A percentile compares a stretch with the other conserved stretches of the same genome.
Evolutionary conservation across 1,284 basidiomycete genomes (phyloP).

Genomic region (Apiotrichum gamsii): DNA sequence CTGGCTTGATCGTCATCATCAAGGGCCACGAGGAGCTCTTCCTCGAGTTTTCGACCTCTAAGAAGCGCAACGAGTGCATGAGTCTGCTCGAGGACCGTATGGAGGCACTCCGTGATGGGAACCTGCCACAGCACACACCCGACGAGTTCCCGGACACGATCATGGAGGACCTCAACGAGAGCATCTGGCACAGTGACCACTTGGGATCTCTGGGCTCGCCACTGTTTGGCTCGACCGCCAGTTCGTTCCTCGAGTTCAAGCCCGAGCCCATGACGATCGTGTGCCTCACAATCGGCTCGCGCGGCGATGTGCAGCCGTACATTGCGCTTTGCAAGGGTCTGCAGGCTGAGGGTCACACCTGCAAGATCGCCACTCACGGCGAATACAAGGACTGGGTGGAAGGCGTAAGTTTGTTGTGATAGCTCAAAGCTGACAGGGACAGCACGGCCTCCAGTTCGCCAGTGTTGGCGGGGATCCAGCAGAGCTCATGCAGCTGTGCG

Average conservation of each 20-base stretch:
- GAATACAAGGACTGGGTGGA: conserved; percentile 96
- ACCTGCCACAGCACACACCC: conserved; percentile 7
- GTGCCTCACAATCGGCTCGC: conserved; percentile 83
- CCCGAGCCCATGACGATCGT: conserved; percentile 80
- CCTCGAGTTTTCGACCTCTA: conserved; percentile 78
- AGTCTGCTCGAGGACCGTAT: conserved; percentile 69
- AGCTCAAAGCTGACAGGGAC: conserved; percentile 11
- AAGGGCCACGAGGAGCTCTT: conserved; percentile 96
- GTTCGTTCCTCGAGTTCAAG: conserved; percentile 90
- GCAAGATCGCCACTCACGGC: conserved; percentile 58
- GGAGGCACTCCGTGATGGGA: conserved; percentile 53
- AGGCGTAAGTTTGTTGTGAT: conserved; percentile 70
- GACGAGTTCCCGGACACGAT: not conserved
- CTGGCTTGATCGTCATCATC: conserved; percentile 81
- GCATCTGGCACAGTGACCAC: conserved; percentile 40
- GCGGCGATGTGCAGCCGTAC: conserved; percentile 52
- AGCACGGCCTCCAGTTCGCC: conserved; percentile 89
- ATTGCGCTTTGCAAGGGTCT: conserved; percentile 66
- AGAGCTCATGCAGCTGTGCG: conserved; percentile 87
- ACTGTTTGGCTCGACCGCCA: conserved; percentile 89
- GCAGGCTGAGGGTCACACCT: conserved; percentile 59
- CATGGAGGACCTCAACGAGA: conserved; percentile 4
- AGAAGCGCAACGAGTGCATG: conserved; percentile 70
- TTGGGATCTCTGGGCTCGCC: conserved; percentile 43
- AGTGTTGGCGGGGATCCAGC: conserved; percentile 95